Base-by-base conservation (phyloP, 352 stramenopile genomes). In the Pythium utonaiense region DNA sequence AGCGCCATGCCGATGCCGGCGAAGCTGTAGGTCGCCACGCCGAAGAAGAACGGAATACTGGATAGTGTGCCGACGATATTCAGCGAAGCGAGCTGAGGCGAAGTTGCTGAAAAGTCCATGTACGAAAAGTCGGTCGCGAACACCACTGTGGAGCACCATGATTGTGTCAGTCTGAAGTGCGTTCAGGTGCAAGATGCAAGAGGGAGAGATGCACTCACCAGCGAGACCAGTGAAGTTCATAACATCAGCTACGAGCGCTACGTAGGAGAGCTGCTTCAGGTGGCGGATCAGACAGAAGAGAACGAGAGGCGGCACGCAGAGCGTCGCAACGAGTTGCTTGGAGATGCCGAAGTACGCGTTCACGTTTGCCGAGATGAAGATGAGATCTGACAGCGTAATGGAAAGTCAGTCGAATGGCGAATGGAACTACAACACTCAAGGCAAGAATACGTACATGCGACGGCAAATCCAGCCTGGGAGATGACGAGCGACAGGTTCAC, bases 281-380 rank as follows among this genome's bases (percentile, higher is more conserved):
- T 92, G 75, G 50, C 62, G 64, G 54, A 87, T 70, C 34, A 92
- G 75, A 2, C 85, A 83, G 25, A 92, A 70, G 3, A 66, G 42
- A 0, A 75, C 44, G 14, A 93, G 66, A 14, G 66, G 68, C 6
- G 70, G 65, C 22, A 83, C 57, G 19, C 67, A 74, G 31, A 72
- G 30, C 24, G 69, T 21, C 45, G 78, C 70, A 27, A 77, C 64
- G 33, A 57, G 34, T 25, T 68, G 48, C 40, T 73, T 78, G 27
- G 60, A 61, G 33, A 81, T 34, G 22, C 45, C 52, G 25, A 70
- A 69, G 55, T 89, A 80, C 30, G 62, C 80, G 41, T 84, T 71
- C 12, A 89, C 62, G 63, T 95, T 95, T 8, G 76, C 70, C 6
- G 79, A 73, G 44, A 95, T 92, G 58, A 95, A 95, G 63, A 93